phyloP scores from a whole-genome alignment of 306 rosid genomes.

The Dryas drummondii region DNA sequence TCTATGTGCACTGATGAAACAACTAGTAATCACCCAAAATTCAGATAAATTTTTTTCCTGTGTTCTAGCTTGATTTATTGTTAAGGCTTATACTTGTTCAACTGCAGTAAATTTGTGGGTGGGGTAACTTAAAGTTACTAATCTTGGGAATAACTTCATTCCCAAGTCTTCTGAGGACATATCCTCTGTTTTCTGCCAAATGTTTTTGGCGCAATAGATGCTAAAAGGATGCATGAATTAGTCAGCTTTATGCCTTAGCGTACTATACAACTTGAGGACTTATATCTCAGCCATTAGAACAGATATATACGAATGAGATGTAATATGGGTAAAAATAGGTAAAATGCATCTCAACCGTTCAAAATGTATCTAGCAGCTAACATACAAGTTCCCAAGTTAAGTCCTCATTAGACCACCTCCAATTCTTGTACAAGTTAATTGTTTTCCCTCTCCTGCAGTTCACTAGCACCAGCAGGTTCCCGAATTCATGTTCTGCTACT shows the following conservation, averaged over 20 bases:
- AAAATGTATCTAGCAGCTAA: too few relatives aligned
- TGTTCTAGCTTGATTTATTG: neutral
- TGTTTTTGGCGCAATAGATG: too few relatives aligned
- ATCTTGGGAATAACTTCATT: neutral
- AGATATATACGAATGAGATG: too few relatives aligned
- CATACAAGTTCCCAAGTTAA: too few relatives aligned
- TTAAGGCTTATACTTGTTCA: neutral
- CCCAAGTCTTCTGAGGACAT: neutral
- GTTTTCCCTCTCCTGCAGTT: conserved; percentile 33
- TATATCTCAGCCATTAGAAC: too few relatives aligned
- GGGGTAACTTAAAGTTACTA: neutral
- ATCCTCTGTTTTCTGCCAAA: neutral
- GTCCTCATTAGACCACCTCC: neutral
- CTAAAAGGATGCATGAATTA: neutral
- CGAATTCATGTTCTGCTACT: conserved; percentile 24
- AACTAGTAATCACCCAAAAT: too few relatives aligned
- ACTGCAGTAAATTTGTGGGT: too few relatives aligned
- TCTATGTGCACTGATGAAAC: too few relatives aligned
- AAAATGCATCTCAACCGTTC: too few relatives aligned
- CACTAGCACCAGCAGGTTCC: conserved; percentile 22
- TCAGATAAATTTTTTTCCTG: too few relatives aligned
- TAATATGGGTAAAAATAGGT: too few relatives aligned
- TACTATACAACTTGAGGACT: too few relatives aligned
- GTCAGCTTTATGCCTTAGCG: neutral
- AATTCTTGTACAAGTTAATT: neutral